These are phyloP conservation scores for Botrytis fragariae DNA, from an alignment of 2,329 filamentous ascomycete species.

Conservation along the genomic window DNA sequence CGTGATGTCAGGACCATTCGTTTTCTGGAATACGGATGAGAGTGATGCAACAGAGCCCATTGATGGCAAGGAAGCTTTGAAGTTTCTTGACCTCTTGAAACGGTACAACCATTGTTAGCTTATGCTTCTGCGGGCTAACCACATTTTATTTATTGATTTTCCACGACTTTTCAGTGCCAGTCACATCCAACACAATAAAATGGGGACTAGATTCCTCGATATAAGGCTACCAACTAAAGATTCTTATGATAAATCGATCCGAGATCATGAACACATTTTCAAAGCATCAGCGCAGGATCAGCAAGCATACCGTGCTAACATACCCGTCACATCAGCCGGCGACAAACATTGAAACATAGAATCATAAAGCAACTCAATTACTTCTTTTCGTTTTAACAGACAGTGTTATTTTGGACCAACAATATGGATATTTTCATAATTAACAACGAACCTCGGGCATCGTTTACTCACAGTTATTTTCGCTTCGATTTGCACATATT, in stretches of 20 bases:
- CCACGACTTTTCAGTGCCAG: not conserved
- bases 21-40: constrained; percentile 39
- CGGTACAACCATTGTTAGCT: not conserved
- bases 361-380: not conserved
- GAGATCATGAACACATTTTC: not conserved
- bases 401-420: constrained; percentile 5
- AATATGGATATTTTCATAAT: not conserved
- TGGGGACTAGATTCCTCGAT: not conserved
- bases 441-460: not conserved
- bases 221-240: not conserved
- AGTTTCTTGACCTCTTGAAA: constrained; percentile 25
- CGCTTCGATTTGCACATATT: not conserved
- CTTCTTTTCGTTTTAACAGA: not conserved
- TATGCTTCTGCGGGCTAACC: not conserved
- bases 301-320: not conserved
- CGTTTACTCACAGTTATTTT: not conserved
- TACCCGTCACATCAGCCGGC: not conserved
- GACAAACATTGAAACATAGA: not conserved
- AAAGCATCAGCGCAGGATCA: not conserved
- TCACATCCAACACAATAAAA: not conserved
- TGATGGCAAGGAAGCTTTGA: constrained; percentile 27
- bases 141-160: not conserved
- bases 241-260: too few relatives aligned
- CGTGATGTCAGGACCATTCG: constrained; percentile 37
- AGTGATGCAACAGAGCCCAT: constrained; percentile 23